Evolutionary conservation across 805 yeast species (phyloP), one percentile per base, ranked within the genome.

Genomic region (Candida alai): DNA sequence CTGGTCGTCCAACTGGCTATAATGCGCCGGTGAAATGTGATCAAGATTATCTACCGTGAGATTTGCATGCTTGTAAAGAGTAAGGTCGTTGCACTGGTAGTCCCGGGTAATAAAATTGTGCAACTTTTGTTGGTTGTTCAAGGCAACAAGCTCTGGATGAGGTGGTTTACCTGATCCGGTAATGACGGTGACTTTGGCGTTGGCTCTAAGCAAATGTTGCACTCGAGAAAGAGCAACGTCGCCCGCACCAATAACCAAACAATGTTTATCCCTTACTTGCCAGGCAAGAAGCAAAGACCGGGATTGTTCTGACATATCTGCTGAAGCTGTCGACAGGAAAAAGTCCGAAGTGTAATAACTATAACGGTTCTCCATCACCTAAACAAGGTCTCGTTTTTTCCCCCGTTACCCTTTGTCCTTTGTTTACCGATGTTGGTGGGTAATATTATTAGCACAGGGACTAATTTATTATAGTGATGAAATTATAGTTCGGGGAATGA

Each of bases 151-250:
- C 11, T 57, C 56, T 2, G 60, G 58, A 36, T 60, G 64, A 11
- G 54, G 37, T n/a, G n/a, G n/a, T 11, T 47, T 48, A 7, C 41
- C 20, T 10, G 30, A 29, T 4, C 66, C 80, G 1, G 81, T 56
- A 4, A 86, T 65, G 7, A 85, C 80, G 0, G 87, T 80, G 25
- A 85, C 70, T 33, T 65, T 67, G 7, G 93, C 90, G 43, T 79
- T 73, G 0, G 94, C 89, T 12, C 73, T 72, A 3, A 84, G 53
- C 14, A 85, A 62, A 48, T 82, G 85, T 35, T 70, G 64, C 3
- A 84, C 76, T 34, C 95, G 59, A 12, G 86, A 73, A 8, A 78
- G 63, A 0, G 88, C 95, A 6, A 85, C 95, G 30, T 77, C 82
- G 8, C 86, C 85, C 5, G 82, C 87, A 0, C 95, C 95, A 25